Evolutionary conservation across 306 rosid genomes (phyloP), one percentile per base, ranked within the genome.

Genomic region (Fagus sylvatica): DNA sequence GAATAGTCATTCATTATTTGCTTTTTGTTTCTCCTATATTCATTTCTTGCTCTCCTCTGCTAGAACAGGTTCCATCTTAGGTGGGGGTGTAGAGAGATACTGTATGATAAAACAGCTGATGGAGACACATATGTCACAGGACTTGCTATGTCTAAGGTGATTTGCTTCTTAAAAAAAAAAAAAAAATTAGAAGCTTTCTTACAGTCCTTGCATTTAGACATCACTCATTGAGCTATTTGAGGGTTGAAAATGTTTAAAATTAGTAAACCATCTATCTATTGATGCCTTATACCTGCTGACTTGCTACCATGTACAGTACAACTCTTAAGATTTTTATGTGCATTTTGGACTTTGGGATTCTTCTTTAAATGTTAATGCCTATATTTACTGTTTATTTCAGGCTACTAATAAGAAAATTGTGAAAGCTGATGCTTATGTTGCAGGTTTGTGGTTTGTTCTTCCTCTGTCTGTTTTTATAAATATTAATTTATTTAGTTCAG

Each of bases 401-500:
- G 98, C 99, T 59, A 95, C 98, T 54, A 89, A 78, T 57, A 91
- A 93, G 81, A 83, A 93, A 86, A 81, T 79, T 70, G 98, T 93
- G 84, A 89, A 82, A 84, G 99, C 99, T 19, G 98, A 95, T 78
- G 99, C 96, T 65, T 95, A 93, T 76, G 90, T 95, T 82, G 99
- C 99, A 72, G 99, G 99, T 95, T 75, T 81, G 91, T 81, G 39
- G 81, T 74, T 76, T 69, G 46, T 62, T 69, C 76, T 69, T 72
- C 59, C 81, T 49, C 76, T 53, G 34, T 30, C 65, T 37, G 6
- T 37, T 5, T 37, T 5, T 37, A 17, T 22, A 46, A 41, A 37
- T 64, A 74, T 69, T 53, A 7, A 55, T 79, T 67, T 74, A 65
- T 65, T 53, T 57, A 71, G 72, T 48, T 77, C 48, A 22, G 78